These are phyloP conservation scores for Capronia epimyces DNA, from an alignment of 2,329 filamentous ascomycete genomes.

Conservation along the genomic window DNA sequence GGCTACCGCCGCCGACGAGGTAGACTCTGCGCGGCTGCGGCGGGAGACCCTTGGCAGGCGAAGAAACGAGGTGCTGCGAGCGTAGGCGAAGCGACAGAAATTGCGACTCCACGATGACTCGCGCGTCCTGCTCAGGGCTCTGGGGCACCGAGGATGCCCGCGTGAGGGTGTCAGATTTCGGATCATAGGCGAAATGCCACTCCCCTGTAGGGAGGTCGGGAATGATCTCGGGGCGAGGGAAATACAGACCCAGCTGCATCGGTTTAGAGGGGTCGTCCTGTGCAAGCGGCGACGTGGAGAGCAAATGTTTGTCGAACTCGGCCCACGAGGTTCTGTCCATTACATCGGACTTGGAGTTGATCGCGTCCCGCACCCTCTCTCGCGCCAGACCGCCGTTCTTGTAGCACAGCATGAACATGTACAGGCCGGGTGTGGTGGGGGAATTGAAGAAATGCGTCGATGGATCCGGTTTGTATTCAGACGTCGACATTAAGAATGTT, in stretches of 20 bases:
- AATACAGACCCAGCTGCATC: constrained; percentile 90
- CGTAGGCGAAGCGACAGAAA: constrained; percentile 84
- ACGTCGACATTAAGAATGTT: constrained; percentile 95
- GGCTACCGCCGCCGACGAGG: constrained; percentile 85
- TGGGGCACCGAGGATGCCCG: constrained; percentile 52
- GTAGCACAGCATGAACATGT: constrained; percentile 99
- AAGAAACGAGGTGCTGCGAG: constrained; percentile 66
- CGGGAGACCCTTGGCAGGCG: constrained; percentile 55
- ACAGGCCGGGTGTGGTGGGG: constrained; percentile 79
- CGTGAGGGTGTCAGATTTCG: constrained; percentile 46
- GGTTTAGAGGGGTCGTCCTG: constrained; percentile 50
- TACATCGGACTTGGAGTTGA: constrained; percentile 52
- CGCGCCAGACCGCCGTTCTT: constrained; percentile 94
- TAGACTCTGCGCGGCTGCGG: constrained; percentile 85
- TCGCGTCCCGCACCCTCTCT: constrained; percentile 77
- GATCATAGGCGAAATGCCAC: constrained; percentile 69
- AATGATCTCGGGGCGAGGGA: constrained; percentile 90
- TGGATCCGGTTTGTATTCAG: constrained; percentile 81
- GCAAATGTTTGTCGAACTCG: constrained; percentile 68
- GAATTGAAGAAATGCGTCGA: constrained; percentile 98
- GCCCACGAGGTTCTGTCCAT: constrained; percentile 61
- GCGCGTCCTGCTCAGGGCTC: constrained; percentile 64
- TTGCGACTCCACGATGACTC: constrained; percentile 90
- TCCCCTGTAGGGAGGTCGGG: constrained; percentile 81
- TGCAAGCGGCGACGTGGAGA: constrained; percentile 64